Evolutionary conservation across 2,329 filamentous ascomycete species (phyloP), one percentile per base, ranked within the genome.

Genomic region (Pseudogymnoascus sp.): DNA sequence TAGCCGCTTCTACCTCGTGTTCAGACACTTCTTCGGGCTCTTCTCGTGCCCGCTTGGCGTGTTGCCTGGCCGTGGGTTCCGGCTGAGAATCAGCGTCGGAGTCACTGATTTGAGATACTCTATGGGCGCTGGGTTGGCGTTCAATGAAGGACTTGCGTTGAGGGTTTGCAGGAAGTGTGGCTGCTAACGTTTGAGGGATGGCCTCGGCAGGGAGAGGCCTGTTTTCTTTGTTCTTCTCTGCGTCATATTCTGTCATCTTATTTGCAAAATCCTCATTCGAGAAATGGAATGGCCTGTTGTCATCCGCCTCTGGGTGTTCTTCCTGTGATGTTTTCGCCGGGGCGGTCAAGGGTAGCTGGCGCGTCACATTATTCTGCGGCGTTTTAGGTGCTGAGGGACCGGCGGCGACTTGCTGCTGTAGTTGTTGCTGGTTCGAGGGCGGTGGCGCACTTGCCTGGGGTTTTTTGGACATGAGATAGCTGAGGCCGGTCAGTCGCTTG

Each of bases 201-300:
- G 16, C 16, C 28, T 56, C 28, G 4, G 49, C 34, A 34, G 25
- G 7, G 8, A 62, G 12, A 12, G 66, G 66, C 28, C 64, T 64
- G 25, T 73, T 73, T 53, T 73, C 72, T 62, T 73, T 73, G 18
- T 73, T 71, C 42, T 68, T 69, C 14, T 71, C 68, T 34, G 38
- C 60, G 16, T 49, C 40, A 14, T 8, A 66, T 61, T 53, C 3
- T 3, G 12, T 12, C 65, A 66, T 14, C 3, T 61, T 11, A 40
- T 16, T 18, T 43, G 5, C 18, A 34, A 53, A 18, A 9, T 18
- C 14, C n/a, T 16, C 25, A 11, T 14, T 31, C 14, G 14, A 3
- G 23, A 12, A 25, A 14, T 9, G 11, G 25, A 8, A 8, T 12
- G 3, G n/a, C 2, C n/a, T 31, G 25, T 18, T 6, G 21, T 9